A percentile compares a stretch with the other conserved stretches of the same genome.
phyloP scores from a whole-genome alignment of 768 basidiomycete species.

The Auricularia auricula-judae region DNA sequence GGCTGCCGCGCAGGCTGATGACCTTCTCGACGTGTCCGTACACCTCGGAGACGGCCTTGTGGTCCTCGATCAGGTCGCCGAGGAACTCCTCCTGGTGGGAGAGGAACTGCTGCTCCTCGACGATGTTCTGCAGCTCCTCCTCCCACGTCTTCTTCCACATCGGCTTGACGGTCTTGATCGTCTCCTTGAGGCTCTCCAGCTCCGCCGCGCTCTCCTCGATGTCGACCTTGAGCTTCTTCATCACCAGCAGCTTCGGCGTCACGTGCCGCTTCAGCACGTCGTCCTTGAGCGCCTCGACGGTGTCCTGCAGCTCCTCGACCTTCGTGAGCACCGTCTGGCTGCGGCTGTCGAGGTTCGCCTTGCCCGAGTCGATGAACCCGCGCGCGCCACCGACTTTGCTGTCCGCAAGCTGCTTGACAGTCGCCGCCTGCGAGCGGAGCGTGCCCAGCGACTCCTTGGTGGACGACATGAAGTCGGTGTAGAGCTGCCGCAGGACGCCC shows the following conservation, averaged over 20 bases:
- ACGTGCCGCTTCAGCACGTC: constrained; percentile 86
- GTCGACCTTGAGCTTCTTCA: constrained; percentile 64
- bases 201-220: constrained; percentile 54
- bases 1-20: constrained; percentile 51
- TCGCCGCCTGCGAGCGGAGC: constrained; percentile 74
- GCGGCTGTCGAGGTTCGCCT: constrained; percentile 78
- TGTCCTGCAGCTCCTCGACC: constrained; percentile 88
- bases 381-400: constrained; percentile 77
- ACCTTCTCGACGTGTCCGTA: constrained; percentile 87
- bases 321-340: constrained; percentile 86
- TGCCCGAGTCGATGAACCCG: constrained; percentile 83
- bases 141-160: constrained; percentile 99
- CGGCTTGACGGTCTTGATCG: constrained; percentile 82
- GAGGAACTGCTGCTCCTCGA: constrained; percentile 93
- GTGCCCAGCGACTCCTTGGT: constrained; percentile 77
- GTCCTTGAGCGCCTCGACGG: constrained; percentile 77
- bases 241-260: constrained; percentile 62
- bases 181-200: constrained; percentile 66
- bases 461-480: constrained; percentile 85
- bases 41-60: constrained; percentile 81
- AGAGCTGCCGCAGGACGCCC: constrained; percentile 87
- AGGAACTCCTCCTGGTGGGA: constrained; percentile 89
- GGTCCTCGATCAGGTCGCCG: constrained; percentile 79
- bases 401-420: constrained; percentile 77
- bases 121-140: constrained; percentile 89